Evolutionary conservation across 352 stramenopile genomes (phyloP).

Genomic region (Phytopythium delawarense): DNA sequence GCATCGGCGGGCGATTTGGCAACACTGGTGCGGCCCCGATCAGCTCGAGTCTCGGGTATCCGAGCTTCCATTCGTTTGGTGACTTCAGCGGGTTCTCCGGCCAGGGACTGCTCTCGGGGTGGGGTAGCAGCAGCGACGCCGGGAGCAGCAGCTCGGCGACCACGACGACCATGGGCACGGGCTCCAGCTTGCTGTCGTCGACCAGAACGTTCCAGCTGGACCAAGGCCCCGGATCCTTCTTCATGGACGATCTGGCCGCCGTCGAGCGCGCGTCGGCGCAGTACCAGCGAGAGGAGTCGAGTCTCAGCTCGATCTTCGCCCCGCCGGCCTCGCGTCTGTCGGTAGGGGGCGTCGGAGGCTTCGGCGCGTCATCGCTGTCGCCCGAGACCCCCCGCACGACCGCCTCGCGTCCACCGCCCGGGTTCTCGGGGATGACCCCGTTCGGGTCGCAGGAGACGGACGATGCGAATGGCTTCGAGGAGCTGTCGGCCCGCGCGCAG

Average conservation of each 20-base stretch:
- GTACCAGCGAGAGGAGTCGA: slow-evolving; percentile 73
- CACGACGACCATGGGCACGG: slow-evolving; percentile 3
- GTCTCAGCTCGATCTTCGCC: slow-evolving; percentile 63
- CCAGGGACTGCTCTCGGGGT: slow-evolving; percentile 38
- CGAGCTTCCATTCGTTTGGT: slow-evolving; percentile 61
- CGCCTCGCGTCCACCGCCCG: slow-evolving; percentile 32
- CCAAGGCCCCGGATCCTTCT: slow-evolving; percentile 21
- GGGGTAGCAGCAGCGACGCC: slow-evolving; percentile 32
- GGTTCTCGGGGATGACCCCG: slow-evolving; percentile 19
- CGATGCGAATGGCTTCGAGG: slow-evolving; percentile 13
- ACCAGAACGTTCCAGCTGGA: slow-evolving; percentile 5
- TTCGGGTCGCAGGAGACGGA: slow-evolving; percentile 7
- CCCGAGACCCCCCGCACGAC: slow-evolving; percentile 19
- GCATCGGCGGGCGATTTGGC: slow-evolving; percentile 9
- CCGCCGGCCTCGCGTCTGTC: slow-evolving; percentile 16
- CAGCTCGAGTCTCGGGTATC: slow-evolving; percentile 48
- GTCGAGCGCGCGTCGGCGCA: slow-evolving; percentile 60
- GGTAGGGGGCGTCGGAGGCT: slow-evolving; percentile 14
- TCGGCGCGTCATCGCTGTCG: slow-evolving; percentile 16
- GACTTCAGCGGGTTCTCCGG: slow-evolving; percentile 38
- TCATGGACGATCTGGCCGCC: slow-evolving; percentile 65
- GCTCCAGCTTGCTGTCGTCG: not conserved
- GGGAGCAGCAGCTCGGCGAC: not conserved
- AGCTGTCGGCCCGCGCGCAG: slow-evolving; percentile 18
- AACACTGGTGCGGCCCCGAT: slow-evolving; percentile 20